These are phyloP conservation scores for Penicillium longicatenatum DNA, from an alignment of 495 filamentous ascomycete genomes.

Conservation along the genomic window DNA sequence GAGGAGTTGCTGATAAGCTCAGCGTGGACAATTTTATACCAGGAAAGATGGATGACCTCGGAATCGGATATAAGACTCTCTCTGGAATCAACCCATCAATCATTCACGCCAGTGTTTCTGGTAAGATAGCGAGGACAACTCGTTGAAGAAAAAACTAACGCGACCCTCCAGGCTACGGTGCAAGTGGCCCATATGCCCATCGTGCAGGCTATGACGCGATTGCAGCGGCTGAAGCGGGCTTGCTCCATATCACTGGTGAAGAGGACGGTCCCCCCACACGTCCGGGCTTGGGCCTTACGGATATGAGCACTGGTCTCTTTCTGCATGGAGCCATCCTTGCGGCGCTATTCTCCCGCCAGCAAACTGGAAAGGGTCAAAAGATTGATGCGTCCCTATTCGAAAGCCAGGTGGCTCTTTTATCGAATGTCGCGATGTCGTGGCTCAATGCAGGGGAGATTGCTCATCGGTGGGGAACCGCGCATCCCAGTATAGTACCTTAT, in stretches of 20 bases:
- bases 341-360: constrained; percentile 65
- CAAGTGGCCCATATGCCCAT: constrained; percentile 77
- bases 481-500: constrained; percentile 90
- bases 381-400: constrained; percentile 83
- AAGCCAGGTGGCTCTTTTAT: constrained; percentile 78
- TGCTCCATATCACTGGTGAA: constrained; percentile 89
- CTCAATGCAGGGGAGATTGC: constrained; percentile 74
- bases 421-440: constrained; percentile 84
- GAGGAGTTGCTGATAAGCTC: neutral
- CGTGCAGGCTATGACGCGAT: constrained; percentile 92
- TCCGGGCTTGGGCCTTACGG: constrained; percentile 87
- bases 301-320: constrained; percentile 85
- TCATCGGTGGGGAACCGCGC: constrained; percentile 86
- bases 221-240: constrained; percentile 87
- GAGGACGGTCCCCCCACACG: constrained; percentile 83
- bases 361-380: constrained; percentile 72
- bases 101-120: constrained; percentile 34
- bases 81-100: constrained; percentile 65
- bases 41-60: constrained; percentile 75
- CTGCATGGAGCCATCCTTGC: constrained; percentile 85
- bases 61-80: constrained; percentile 72
- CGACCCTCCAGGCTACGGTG: constrained; percentile 60
- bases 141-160: neutral
- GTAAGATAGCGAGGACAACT: constrained; percentile 4
- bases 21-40: constrained; percentile 88